Evolutionary conservation across 495 filamentous ascomycete species (phyloP), one percentile per base, ranked within the genome.

Genomic region (Podospora pseudocomata): DNA sequence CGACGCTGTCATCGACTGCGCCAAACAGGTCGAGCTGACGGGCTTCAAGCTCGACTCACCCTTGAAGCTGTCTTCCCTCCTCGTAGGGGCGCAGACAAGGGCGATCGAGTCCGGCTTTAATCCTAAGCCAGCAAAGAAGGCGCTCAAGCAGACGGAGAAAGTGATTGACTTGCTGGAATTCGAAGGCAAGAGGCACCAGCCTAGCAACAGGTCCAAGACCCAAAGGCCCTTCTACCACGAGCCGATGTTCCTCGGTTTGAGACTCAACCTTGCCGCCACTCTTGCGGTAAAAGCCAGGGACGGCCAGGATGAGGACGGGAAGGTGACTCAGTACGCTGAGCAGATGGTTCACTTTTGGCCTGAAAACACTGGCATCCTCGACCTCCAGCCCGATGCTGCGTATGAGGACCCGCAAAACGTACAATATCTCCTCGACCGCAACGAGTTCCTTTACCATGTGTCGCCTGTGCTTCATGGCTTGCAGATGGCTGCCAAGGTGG

Each of bases 141-240:
- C 84, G 1, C 71, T 86, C 4, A 71, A 72, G 23, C 75, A 84
- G 72, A 81, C 83, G 0, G 80, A 85, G 70, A 76, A 83, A 69
- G 75, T 87, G 9, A 68, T 85, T 27, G 78, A 80, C 13, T 55
- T 87, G 57, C 80, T 90, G 73, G 83, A 90, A 68, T 70, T n/a
- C 34, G 67, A 81, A 0, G 39, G 39, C 7, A 67, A 81, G 26
- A 73, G 71, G 7, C 86, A 87, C 68, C 44, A 67, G 65, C 73
- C 70, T 13, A 64, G 66, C 19, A 11, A 67, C 7, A 0, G 18
- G 28, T 11, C 20, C 62, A 53, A 27, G 11, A 53, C 23, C 9
- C 28, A 20, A 20, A 67, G 67, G 32, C 75, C 77, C 18, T 72
- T 80, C 23, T 44, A 70, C 70, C 71, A 74, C 0, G 80, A 84